These are phyloP conservation scores for Pelargonium cotyledonis DNA, from an alignment of 441 rosid species.

Conservation along the genomic window DNA sequence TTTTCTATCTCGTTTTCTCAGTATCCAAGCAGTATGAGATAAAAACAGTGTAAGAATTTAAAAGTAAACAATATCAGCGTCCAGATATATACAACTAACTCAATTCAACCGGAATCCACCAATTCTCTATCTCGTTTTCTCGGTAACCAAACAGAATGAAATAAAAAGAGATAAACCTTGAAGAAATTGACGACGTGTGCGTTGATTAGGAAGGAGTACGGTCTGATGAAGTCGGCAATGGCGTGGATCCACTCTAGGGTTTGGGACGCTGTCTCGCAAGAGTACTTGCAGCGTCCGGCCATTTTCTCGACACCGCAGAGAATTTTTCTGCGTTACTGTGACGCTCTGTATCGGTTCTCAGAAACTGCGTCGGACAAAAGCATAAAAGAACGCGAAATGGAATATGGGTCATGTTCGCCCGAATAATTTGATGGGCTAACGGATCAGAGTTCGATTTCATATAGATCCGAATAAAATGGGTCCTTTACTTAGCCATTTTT, in stretches of 20 bases:
- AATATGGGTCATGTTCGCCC: too few relatives aligned
- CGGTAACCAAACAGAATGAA: neutral
- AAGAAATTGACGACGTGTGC: conserved; percentile 83
- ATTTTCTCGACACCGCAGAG: neutral
- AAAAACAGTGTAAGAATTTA: too few relatives aligned
- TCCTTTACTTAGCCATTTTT: too few relatives aligned
- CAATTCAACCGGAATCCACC: neutral
- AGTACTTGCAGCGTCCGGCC: conserved; percentile 29
- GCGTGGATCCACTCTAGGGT: conserved; percentile 71
- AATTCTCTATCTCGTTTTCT: neutral
- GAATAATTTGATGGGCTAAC: too few relatives aligned
- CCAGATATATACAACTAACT: neutral
- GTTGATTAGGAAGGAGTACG: conserved; percentile 41
- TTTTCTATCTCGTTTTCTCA: too few relatives aligned
- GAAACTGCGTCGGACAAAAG: neutral
- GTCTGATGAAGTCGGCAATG: conserved; percentile 50
- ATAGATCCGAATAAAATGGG: too few relatives aligned
- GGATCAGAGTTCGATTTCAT: too few relatives aligned
- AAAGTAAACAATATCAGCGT: too few relatives aligned
- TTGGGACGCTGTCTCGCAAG: conserved; percentile 49
- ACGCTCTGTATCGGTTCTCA: neutral
- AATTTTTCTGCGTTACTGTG: neutral
- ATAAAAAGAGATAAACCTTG: conserved; percentile 24
- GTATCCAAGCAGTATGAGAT: too few relatives aligned
- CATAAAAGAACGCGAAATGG: too few relatives aligned